phyloP scores from a whole-genome alignment of 306 rosid genomes.

The Neltuma alba region DNA sequence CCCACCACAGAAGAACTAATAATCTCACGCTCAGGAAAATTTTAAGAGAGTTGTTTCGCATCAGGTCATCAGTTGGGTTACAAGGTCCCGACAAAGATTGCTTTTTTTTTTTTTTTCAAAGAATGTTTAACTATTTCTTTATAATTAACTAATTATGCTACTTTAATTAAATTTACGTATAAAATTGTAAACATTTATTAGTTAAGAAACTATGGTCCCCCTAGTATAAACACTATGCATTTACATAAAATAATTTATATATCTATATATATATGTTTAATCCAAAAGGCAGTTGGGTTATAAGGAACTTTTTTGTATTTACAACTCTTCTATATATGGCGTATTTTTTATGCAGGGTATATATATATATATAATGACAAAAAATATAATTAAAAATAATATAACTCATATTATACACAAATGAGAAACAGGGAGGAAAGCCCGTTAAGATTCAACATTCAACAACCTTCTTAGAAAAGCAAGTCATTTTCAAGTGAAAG shows the following conservation, averaged over 20 bases:
- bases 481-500: slow-evolving; percentile 48
- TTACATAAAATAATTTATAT: not conserved
- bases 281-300: not conserved
- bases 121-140: not conserved
- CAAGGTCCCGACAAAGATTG: too few relatives aligned
- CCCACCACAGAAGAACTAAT: too few relatives aligned
- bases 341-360: not conserved
- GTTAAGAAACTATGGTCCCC: not conserved
- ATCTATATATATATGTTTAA: not conserved
- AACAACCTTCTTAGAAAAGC: slow-evolving; percentile 44
- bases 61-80: too few relatives aligned
- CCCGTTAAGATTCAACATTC: not conserved
- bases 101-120: not conserved
- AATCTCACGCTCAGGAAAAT: too few relatives aligned
- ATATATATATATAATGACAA: not conserved
- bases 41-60: too few relatives aligned
- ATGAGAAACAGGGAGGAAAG: not conserved
- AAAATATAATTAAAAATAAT: not conserved
- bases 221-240: not conserved
- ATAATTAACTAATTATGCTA: not conserved
- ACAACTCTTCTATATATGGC: not conserved
- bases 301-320: too few relatives aligned
- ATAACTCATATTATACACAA: not conserved
- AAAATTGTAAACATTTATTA: not conserved
- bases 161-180: not conserved